phyloP scores from a whole-genome alignment of 345 rosid genomes.

The Salix purpurea region DNA sequence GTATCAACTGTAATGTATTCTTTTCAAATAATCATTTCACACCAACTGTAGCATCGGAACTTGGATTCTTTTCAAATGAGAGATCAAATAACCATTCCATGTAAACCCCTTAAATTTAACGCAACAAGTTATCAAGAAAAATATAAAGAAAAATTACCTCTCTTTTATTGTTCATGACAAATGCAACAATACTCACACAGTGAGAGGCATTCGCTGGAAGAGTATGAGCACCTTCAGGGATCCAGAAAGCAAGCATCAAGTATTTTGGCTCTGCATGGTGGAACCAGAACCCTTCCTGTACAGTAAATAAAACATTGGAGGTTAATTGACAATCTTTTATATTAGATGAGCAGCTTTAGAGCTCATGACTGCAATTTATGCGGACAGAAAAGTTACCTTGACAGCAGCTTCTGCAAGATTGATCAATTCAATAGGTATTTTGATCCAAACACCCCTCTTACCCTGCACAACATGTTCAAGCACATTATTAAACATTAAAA shows the following conservation, averaged over 20 bases:
- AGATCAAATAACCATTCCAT: background rate
- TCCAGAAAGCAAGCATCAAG: conserved; percentile 85
- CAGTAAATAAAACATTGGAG: conserved; percentile 12
- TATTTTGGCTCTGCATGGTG: conserved; percentile 87
- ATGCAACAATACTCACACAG: conserved; percentile 69
- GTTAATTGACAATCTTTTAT: background rate
- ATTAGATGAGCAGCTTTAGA: background rate
- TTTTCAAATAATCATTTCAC: background rate
- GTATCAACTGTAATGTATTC: background rate
- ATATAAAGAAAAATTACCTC: conserved; percentile 50
- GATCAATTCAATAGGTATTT: conserved; percentile 58
- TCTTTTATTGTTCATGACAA: conserved; percentile 65
- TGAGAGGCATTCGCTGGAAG: conserved; percentile 90
- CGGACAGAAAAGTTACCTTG: conserved; percentile 38
- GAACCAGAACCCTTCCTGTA: conserved; percentile 84
- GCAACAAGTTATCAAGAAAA: background rate
- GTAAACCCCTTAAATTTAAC: background rate
- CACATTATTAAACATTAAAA: background rate
- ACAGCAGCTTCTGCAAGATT: conserved; percentile 75
- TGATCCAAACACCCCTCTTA: conserved; percentile 85
- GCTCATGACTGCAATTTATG: background rate
- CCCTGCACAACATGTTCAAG: conserved; percentile 44
- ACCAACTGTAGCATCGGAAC: background rate
- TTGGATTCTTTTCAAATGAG: background rate
- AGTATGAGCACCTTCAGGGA: conserved; percentile 50